Conservation (phyloP, 129 eudicot genomes). For the Helichrysum umbraculigerum region DNA sequence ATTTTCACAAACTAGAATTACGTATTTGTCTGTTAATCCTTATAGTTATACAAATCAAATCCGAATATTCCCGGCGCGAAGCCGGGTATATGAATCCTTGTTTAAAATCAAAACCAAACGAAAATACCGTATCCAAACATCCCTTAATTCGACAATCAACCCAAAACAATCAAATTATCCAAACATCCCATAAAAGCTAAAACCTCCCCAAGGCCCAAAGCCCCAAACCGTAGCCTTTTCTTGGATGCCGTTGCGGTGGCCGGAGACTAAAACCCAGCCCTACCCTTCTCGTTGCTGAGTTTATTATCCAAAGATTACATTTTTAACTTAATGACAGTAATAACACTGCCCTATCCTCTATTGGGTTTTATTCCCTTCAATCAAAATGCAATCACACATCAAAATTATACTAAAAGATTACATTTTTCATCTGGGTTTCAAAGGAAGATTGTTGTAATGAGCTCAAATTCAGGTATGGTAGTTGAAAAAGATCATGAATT, state of each 20-base stretch:
- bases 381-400: conserved; percentile 18
- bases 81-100: too few species aligned
- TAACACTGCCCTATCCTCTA: conserved; percentile 34
- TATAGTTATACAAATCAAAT: too few species aligned
- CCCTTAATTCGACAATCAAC: too few species aligned
- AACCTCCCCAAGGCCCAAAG: too few species aligned
- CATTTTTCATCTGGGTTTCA: conserved; percentile 25
- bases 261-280: neutral
- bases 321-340: conserved; percentile 34
- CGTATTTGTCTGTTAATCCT: too few species aligned
- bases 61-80: too few species aligned
- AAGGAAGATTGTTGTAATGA: conserved; percentile 17
- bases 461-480: conserved; percentile 28
- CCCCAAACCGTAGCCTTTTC: neutral
- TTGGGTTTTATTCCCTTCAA: conserved; percentile 29
- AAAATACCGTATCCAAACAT: too few species aligned
- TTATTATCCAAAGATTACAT: neutral
- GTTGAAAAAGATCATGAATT: conserved; percentile 65
- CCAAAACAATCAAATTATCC: neutral
- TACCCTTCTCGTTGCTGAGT: neutral
- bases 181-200: neutral
- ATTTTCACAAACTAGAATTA: too few species aligned
- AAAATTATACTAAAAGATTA: conserved; percentile 26
- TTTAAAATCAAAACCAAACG: too few species aligned
- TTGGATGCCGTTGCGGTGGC: neutral